A percentile compares a stretch with the other conserved stretches of the same genome.
Evolutionary conservation across 2,329 filamentous ascomycete genomes (phyloP).

Genomic region (Penicillium corylophilum): DNA sequence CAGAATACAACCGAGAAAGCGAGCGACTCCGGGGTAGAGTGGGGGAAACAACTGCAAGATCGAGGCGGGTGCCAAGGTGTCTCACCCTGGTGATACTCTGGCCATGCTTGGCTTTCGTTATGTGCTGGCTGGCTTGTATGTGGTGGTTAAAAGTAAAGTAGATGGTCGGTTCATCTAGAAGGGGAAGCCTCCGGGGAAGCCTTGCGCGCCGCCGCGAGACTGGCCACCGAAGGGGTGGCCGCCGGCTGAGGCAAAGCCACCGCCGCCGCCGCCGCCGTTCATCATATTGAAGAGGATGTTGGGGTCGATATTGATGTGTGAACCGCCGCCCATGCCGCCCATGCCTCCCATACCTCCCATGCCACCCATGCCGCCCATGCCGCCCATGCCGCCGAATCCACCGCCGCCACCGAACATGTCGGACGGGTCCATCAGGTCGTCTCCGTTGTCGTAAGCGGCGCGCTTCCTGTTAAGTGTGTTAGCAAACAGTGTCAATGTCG

Average conservation of each 20-base stretch:
- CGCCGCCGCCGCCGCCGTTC: slow-evolving; percentile 59
- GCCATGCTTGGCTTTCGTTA: not conserved
- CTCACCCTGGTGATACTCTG: not conserved
- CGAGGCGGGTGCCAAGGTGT: not conserved
- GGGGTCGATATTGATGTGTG: slow-evolving; percentile 62
- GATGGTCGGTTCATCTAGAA: slow-evolving; percentile 45
- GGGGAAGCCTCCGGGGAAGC: slow-evolving; percentile 56
- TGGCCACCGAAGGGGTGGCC: slow-evolving; percentile 42
- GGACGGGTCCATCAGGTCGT: slow-evolving; percentile 81
- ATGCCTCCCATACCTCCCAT: slow-evolving; percentile 48
- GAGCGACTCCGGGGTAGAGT: not conserved
- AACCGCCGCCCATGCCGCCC: slow-evolving; percentile 60
- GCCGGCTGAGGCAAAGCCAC: slow-evolving; percentile 52
- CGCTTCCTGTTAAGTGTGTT: slow-evolving; percentile 63
- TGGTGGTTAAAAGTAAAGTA: not conserved
- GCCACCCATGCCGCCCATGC: slow-evolving; percentile 59
- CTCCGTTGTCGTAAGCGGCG: slow-evolving; percentile 85
- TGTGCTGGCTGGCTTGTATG: not conserved
- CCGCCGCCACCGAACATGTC: slow-evolving; percentile 76
- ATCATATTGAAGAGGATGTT: slow-evolving; percentile 84
- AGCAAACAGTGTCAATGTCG: not conserved
- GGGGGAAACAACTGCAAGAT: not conserved
- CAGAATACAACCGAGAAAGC: not conserved
- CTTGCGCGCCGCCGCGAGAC: slow-evolving; percentile 45
- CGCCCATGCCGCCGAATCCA: slow-evolving; percentile 46